These are phyloP conservation scores for Teratosphaeria pseudoeucalypti DNA, from an alignment of 2,329 filamentous ascomycete genomes.

Conservation along the genomic window DNA sequence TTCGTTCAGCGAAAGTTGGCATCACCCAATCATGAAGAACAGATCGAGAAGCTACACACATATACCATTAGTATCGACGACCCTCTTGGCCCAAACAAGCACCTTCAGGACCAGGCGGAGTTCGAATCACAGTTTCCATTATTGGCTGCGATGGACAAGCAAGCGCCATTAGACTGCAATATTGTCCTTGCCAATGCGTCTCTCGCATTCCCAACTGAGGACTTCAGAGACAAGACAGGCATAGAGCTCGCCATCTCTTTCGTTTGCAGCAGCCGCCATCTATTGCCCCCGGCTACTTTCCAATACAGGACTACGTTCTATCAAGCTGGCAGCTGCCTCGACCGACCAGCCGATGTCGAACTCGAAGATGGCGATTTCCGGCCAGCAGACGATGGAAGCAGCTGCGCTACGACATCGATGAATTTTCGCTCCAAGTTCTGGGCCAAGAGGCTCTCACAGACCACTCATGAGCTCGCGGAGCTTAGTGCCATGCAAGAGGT, in stretches of 20 bases:
- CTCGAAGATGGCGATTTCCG: constrained; percentile 7
- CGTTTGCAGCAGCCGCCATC: constrained; percentile 17
- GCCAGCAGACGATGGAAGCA: constrained; percentile 9
- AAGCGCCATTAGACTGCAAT: constrained; percentile 22
- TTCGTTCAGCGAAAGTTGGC: constrained; percentile 27
- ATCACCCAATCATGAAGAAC: constrained; percentile 9
- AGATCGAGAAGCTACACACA: constrained; percentile 25
- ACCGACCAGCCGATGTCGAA: constrained; percentile 5
- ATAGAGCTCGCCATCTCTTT: constrained; percentile 25
- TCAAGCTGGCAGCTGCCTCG: constrained; percentile 10
- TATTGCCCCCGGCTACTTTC: constrained; percentile 11
- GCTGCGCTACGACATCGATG: constrained; percentile 15
- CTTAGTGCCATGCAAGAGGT: constrained; percentile 34
- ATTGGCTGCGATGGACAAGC: constrained; percentile 16
- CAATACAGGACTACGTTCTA: constrained; percentile 18
- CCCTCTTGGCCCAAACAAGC: constrained; percentile 22
- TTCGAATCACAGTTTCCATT: constrained; percentile 25
- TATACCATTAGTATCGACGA: constrained; percentile 27
- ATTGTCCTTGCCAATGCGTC: constrained; percentile 33
- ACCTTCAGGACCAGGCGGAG: constrained; percentile 22
- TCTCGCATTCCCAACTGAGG: constrained; percentile 30
- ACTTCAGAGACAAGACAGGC: constrained; percentile 22
- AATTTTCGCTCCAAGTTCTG: constrained; percentile 37
- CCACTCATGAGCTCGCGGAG: constrained; percentile 23
- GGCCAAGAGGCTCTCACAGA: constrained; percentile 28